A percentile compares a stretch with the other conserved stretches of the same genome.
phyloP scores from a whole-genome alignment of 2,329 filamentous ascomycete species.

The Chaetomiaceae sp. region DNA sequence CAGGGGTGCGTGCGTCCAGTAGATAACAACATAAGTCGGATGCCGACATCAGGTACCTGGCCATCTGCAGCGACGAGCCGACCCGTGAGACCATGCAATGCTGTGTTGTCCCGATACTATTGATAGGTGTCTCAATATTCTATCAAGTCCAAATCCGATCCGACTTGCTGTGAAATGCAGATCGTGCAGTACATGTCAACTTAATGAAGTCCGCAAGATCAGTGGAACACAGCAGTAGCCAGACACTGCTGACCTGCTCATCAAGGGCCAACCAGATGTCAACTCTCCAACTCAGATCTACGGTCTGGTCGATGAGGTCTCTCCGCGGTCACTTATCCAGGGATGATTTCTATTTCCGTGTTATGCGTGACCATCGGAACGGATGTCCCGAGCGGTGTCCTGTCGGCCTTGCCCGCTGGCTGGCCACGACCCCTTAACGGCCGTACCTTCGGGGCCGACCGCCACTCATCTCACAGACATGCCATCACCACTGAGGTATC shows the following conservation, averaged over 20 bases:
- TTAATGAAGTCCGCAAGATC: not conserved
- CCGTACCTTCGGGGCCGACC: not conserved
- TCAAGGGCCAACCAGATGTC: too few relatives aligned
- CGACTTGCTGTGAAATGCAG: not conserved
- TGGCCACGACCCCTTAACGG: not conserved
- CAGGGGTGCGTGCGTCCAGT: too few relatives aligned
- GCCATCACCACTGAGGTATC: not conserved
- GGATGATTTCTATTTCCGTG: slow-evolving; percentile 4
- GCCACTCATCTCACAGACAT: not conserved
- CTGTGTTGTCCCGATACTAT: not conserved
- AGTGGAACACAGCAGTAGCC: not conserved
- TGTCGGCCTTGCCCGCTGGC: not conserved
- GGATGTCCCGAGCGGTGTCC: not conserved
- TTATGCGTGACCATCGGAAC: too few relatives aligned
- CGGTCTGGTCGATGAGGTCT: too few relatives aligned
- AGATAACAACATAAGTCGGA: too few relatives aligned
- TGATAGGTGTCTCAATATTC: not conserved
- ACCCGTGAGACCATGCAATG: not conserved
- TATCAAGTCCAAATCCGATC: not conserved
- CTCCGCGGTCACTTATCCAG: not conserved
- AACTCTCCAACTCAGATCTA: not conserved
- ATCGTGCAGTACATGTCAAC: not conserved
- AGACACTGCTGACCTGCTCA: too few relatives aligned
- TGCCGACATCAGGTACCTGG: not conserved
- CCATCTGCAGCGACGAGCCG: not conserved